Conservation (phyloP, 331 rosid species). For the Malus hybrid region DNA sequence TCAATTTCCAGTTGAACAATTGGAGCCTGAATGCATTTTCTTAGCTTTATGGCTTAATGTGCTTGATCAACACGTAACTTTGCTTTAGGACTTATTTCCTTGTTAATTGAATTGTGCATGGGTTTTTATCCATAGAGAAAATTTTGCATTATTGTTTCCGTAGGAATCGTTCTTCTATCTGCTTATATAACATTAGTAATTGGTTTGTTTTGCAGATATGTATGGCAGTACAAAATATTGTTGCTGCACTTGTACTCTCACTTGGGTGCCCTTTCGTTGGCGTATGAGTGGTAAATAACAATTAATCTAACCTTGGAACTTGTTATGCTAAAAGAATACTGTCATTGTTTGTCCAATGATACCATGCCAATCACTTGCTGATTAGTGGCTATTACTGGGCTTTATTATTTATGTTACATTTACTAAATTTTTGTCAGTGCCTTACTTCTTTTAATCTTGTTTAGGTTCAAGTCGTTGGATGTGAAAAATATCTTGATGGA, state of each 20-base stretch:
- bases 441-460: constrained; percentile 14
- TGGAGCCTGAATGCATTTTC: neutral
- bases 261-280: constrained; percentile 69
- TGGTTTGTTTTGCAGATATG: constrained; percentile 45
- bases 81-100: neutral
- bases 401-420: neutral
- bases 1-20: neutral
- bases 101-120: neutral
- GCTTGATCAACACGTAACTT: neutral
- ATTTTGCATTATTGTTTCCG: neutral
- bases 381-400: neutral
- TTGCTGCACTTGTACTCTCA: constrained; percentile 74
- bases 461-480: constrained; percentile 89
- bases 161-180: neutral
- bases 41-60: neutral
- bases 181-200: constrained; percentile 2
- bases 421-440: neutral
- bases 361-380: neutral
- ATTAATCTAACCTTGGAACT: neutral
- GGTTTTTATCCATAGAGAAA: neutral
- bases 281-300: constrained; percentile 66
- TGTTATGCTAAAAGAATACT: neutral
- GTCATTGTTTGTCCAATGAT: neutral
- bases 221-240: constrained; percentile 69
- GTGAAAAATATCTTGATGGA: constrained; percentile 89